Evolutionary conservation across 495 filamentous ascomycete genomes (phyloP).

Genomic region (Penicillium coffeae): DNA sequence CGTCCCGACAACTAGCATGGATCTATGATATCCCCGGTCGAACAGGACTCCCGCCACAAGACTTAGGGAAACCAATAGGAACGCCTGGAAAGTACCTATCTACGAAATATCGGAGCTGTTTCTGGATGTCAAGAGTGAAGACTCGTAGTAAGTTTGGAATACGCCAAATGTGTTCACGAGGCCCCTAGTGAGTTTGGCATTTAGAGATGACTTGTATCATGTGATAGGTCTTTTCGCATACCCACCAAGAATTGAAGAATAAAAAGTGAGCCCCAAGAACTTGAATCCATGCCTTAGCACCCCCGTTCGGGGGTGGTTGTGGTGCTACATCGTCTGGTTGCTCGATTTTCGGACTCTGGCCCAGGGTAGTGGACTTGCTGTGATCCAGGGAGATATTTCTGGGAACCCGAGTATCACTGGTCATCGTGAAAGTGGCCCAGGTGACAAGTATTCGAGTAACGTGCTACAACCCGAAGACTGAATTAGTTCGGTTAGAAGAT

Average conservation of each 20-base stretch:
- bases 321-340: too few relatives aligned
- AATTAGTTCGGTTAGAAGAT: too few relatives aligned
- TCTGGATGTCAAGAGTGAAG: constrained; percentile 14
- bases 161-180: constrained; percentile 50
- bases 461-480: too few relatives aligned
- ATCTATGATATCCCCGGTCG: constrained; percentile 45
- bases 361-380: background rate
- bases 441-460: too few relatives aligned
- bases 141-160: constrained; percentile 49
- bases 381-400: too few relatives aligned
- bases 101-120: constrained; percentile 44
- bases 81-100: constrained; percentile 50
- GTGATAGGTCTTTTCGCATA: background rate
- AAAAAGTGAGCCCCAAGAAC: constrained; percentile 37
- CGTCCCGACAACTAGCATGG: background rate
- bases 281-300: constrained; percentile 43
- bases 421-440: too few relatives aligned
- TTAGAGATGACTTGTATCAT: background rate
- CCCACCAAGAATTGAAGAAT: constrained; percentile 35
- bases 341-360: too few relatives aligned
- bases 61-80: constrained; percentile 51
- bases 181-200: constrained; percentile 18
- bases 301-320: constrained; percentile 23
- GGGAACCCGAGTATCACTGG: too few relatives aligned
- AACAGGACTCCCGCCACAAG: constrained; percentile 54